Percentiles rank a stretch among this genome's conserved stretches.
phyloP scores from a whole-genome alignment of 139 green algal species.

The Chlorella sp. region DNA sequence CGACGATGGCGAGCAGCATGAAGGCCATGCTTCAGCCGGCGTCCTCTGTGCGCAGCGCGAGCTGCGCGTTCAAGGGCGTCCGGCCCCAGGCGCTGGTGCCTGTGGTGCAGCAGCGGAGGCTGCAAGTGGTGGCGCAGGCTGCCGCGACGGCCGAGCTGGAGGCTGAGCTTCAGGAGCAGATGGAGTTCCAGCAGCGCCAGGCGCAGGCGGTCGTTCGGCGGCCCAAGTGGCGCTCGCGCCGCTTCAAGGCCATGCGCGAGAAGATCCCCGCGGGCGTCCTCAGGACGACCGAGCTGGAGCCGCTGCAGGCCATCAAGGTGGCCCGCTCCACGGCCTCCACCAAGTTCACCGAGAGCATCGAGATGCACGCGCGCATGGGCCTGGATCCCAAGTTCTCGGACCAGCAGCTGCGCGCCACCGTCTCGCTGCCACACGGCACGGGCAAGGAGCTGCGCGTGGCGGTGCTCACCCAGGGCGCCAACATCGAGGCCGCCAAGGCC shows the following conservation, averaged over 20 bases:
- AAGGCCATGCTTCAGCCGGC: background rate
- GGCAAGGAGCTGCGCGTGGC: slow-evolving; percentile 92
- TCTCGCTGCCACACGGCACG: slow-evolving; percentile 89
- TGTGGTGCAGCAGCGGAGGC: background rate
- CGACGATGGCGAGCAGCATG: no score
- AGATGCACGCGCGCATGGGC: slow-evolving; percentile 84
- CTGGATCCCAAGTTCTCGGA: slow-evolving; percentile 93
- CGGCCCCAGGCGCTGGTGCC: background rate
- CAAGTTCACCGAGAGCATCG: slow-evolving; percentile 96
- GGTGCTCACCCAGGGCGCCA: slow-evolving; percentile 84
- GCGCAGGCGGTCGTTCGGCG: background rate
- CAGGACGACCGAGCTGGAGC: slow-evolving; percentile 40
- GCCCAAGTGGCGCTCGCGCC: slow-evolving; percentile 38
- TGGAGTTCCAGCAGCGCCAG: background rate
- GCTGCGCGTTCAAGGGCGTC: background rate
- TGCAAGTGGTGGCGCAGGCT: background rate
- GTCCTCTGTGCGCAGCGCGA: background rate
- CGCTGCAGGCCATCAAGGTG: slow-evolving; percentile 65
- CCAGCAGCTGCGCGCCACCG: slow-evolving; percentile 97
- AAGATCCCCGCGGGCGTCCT: slow-evolving; percentile 36
- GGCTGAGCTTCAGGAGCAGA: background rate
- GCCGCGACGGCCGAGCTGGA: background rate
- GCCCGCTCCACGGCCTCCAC: slow-evolving; percentile 62
- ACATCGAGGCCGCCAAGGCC: slow-evolving; percentile 71
- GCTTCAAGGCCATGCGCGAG: slow-evolving; percentile 41